A percentile compares a stretch with the other conserved stretches of the same genome.
Conservation (phyloP, 768 basidiomycete species). For the Suillus subalutaceus region DNA sequence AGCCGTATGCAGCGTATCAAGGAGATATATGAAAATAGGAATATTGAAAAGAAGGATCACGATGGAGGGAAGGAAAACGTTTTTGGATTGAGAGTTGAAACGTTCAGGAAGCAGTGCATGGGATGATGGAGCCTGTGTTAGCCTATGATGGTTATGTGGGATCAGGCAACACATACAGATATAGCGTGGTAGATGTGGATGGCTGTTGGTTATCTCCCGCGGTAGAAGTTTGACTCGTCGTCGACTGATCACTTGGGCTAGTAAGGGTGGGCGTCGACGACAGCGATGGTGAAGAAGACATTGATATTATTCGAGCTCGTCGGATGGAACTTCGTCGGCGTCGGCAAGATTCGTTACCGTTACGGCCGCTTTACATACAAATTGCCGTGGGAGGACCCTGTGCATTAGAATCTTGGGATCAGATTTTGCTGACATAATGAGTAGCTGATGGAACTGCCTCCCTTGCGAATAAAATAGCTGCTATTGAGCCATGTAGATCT, state of each 20-base stretch:
- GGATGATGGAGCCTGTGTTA: slow-evolving; percentile 7
- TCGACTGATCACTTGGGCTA: background rate
- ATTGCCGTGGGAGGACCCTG: slow-evolving; percentile 9
- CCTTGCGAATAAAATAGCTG: slow-evolving; percentile 12
- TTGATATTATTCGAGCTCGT: slow-evolving; percentile 5
- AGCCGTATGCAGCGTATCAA: background rate
- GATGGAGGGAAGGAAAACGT: background rate
- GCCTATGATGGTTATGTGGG: slow-evolving; percentile 11
- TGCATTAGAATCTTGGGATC: background rate
- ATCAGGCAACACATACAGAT: slow-evolving; percentile 34
- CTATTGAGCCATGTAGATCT: slow-evolving; percentile 1
- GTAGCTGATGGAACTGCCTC: slow-evolving; percentile 27
- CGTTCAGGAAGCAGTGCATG: slow-evolving; percentile 8
- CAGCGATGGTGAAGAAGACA: slow-evolving; percentile 12
- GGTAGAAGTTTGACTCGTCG: background rate
- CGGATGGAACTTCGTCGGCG: background rate
- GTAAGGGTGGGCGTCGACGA: slow-evolving; percentile 8
- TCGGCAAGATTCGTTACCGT: background rate
- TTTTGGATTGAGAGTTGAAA: background rate
- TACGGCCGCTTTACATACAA: slow-evolving; percentile 3
- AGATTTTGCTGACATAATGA: slow-evolving; percentile 17
- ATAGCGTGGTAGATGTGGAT: slow-evolving; percentile 27
- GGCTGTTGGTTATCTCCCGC: slow-evolving; percentile 1
- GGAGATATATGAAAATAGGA: background rate
- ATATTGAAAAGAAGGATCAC: background rate